Percentiles rank a stretch among this genome's conserved stretches.
These are phyloP conservation scores for Speleostelium caveatum DNA, from an alignment of 78 protist genomes.

Conservation along the genomic window DNA sequence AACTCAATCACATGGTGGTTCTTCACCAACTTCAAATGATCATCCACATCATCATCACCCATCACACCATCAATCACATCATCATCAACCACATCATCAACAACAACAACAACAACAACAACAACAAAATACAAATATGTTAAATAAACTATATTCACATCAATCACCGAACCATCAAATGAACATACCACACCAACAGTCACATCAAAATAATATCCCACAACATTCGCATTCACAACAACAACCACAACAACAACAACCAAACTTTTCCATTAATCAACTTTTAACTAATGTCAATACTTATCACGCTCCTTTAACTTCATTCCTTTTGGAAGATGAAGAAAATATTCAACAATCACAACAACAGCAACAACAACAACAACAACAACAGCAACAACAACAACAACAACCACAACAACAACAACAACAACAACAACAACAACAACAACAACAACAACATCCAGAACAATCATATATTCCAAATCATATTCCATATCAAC, in stretches of 20 bases:
- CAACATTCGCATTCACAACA: background rate
- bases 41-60: background rate
- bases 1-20: background rate
- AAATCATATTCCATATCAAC: background rate
- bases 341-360: slow-evolving; percentile 2
- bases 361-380: slow-evolving; percentile 12
- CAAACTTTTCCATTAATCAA: slow-evolving; percentile 38
- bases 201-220: background rate
- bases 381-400: background rate
- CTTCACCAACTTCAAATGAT: background rate
- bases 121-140: no score
- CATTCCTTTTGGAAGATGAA: slow-evolving; percentile 10
- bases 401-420: background rate
- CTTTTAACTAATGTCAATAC: slow-evolving; percentile 3
- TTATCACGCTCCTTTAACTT: slow-evolving; percentile 18
- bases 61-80: background rate
- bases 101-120: background rate
- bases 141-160: background rate
- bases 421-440: background rate
- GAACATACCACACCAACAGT: background rate
- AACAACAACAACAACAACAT: background rate
- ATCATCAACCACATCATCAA: background rate
- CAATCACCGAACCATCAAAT: background rate
- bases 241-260: slow-evolving; percentile 5
- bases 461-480: background rate